phyloP scores from a whole-genome alignment of 140 eudicot species.

The Erigeron philadelphicus region DNA sequence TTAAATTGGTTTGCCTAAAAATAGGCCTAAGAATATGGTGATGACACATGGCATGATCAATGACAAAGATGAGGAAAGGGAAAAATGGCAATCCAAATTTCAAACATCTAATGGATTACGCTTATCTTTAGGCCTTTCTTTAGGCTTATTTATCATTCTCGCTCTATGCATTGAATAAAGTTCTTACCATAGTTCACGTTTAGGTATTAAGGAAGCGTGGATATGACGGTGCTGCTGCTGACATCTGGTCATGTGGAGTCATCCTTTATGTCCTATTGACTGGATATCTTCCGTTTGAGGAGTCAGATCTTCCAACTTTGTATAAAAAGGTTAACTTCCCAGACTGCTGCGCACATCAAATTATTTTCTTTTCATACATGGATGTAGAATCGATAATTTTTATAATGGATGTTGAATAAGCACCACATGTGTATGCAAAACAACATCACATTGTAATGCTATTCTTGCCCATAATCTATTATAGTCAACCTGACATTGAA shows the following conservation, averaged over 20 bases:
- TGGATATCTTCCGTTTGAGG: constrained; percentile 93
- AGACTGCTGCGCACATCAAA: not conserved
- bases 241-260: constrained; percentile 97
- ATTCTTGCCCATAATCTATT: constrained; percentile 19
- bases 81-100: too few relatives aligned
- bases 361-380: not conserved
- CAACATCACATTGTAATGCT: not conserved
- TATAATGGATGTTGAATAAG: constrained; percentile 13
- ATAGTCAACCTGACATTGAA: not conserved
- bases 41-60: too few relatives aligned
- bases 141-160: too few relatives aligned
- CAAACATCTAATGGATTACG: too few relatives aligned
- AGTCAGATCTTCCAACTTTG: constrained; percentile 70
- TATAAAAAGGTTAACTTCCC: constrained; percentile 63
- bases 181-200: constrained; percentile 6
- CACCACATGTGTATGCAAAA: not conserved
- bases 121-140: too few relatives aligned
- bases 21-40: too few relatives aligned
- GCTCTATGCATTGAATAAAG: constrained; percentile 5
- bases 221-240: constrained; percentile 98
- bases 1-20: too few relatives aligned
- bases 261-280: constrained; percentile 83
- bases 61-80: too few relatives aligned
- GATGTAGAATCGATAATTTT: not conserved
- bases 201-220: constrained; percentile 75